Evolutionary conservation across 345 rosid genomes (phyloP).

Genomic region (Populus davidiana): DNA sequence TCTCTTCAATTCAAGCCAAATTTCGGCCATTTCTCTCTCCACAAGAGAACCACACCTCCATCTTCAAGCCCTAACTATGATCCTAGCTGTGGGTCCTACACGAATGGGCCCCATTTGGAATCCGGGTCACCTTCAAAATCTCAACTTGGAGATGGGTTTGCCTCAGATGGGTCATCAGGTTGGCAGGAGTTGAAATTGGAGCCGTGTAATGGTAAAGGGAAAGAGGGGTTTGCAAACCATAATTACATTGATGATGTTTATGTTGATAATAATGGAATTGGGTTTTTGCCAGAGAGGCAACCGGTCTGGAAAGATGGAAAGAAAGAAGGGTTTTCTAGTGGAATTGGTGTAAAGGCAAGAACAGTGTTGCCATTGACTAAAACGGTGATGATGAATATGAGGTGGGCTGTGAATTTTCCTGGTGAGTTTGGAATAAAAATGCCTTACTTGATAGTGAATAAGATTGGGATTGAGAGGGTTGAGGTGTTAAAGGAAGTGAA

Average conservation of each 20-base stretch:
- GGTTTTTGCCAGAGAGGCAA: constrained; percentile 20
- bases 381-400: constrained; percentile 35
- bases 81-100: constrained; percentile 15
- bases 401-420: constrained; percentile 50
- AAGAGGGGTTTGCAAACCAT: constrained; percentile 20
- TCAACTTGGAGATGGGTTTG: constrained; percentile 26
- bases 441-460: constrained; percentile 56
- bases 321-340: constrained; percentile 29
- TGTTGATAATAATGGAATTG: constrained; percentile 20
- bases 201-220: constrained; percentile 23
- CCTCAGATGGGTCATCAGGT: constrained; percentile 24
- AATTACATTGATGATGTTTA: constrained; percentile 8
- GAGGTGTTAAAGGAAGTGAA: constrained; percentile 35
- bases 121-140: constrained; percentile 25
- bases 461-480: constrained; percentile 48
- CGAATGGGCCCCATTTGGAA: constrained; percentile 6
- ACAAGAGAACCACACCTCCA: constrained; percentile 29
- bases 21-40: constrained; percentile 50
- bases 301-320: constrained; percentile 22
- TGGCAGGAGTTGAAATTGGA: constrained; percentile 67
- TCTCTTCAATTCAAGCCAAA: constrained; percentile 65
- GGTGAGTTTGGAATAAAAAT: constrained; percentile 27
- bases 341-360: constrained; percentile 44
- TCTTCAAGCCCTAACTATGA: constrained; percentile 32
- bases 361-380: constrained; percentile 49